These are phyloP conservation scores for Ceratonia siliqua DNA, from an alignment of 306 rosid genomes.

Conservation along the genomic window DNA sequence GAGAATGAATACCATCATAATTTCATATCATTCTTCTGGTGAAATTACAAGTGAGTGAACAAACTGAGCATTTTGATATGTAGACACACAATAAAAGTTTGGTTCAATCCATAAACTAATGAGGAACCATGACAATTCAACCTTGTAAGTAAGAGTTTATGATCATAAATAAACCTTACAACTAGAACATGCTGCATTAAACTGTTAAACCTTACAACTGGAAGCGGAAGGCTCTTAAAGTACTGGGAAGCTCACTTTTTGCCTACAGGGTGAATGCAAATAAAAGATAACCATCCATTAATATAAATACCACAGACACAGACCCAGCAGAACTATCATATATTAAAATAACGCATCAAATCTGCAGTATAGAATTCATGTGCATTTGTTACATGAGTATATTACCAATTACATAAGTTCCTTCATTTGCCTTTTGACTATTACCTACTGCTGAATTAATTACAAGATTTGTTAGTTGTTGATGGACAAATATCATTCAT, in stretches of 20 bases:
- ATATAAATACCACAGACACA: too few species aligned
- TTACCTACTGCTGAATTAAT: slow-evolving; percentile 48
- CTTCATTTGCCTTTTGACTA: slow-evolving; percentile 48
- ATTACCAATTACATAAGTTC: slow-evolving; percentile 56
- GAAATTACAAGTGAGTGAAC: not conserved
- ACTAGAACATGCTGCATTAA: too few species aligned
- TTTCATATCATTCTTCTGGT: not conserved
- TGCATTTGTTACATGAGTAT: too few species aligned
- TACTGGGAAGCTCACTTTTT: slow-evolving; percentile 93
- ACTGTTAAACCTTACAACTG: too few species aligned
- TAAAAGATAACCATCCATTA: not conserved
- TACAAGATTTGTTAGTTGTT: slow-evolving; percentile 17
- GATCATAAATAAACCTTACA: too few species aligned
- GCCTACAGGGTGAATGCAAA: slow-evolving; percentile 42
- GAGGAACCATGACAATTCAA: not conserved
- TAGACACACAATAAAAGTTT: not conserved
- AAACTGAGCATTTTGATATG: not conserved
- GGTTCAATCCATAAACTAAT: not conserved
- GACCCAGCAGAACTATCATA: too few species aligned
- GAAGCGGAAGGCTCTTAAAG: slow-evolving; percentile 89
- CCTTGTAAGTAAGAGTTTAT: not conserved
- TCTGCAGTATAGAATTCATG: too few species aligned
- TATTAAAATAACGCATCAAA: too few species aligned
- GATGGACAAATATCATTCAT: slow-evolving; percentile 25
- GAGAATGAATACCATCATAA: not conserved